phyloP scores from a whole-genome alignment of 2,329 filamentous ascomycete species.

The Fusarium siculi region DNA sequence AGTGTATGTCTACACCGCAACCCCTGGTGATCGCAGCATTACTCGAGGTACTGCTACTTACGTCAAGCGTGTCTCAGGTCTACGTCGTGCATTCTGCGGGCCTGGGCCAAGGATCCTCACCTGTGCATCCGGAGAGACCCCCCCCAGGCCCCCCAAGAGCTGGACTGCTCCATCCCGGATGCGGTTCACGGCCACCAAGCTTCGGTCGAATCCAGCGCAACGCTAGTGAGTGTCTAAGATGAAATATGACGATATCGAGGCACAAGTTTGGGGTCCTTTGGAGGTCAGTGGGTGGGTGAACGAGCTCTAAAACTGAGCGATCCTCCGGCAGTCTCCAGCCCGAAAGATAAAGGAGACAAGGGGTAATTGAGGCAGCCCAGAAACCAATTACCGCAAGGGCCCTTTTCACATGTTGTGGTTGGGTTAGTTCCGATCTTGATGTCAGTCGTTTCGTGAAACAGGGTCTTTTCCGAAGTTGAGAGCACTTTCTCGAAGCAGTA shows the following conservation, averaged over 20 bases:
- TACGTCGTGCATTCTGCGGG: conserved; percentile 25
- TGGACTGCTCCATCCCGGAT: conserved; percentile 39
- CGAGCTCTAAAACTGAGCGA: conserved; percentile 15
- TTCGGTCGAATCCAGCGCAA: conserved; percentile 29
- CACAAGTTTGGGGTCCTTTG: conserved; percentile 16
- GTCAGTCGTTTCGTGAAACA: conserved; percentile 32
- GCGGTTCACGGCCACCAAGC: conserved; percentile 41
- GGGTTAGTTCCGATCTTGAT: conserved; percentile 25
- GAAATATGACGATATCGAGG: conserved; percentile 44
- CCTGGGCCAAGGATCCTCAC: conserved; percentile 26
- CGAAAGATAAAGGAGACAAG: conserved; percentile 18
- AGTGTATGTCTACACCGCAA: conserved; percentile 19
- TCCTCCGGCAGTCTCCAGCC: conserved; percentile 26
- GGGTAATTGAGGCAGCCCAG: conserved; percentile 4
- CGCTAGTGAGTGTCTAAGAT: conserved; percentile 40
- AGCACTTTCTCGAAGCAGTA: conserved; percentile 4
- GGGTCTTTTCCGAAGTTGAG: conserved; percentile 12
- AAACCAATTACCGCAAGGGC: conserved; percentile 8
- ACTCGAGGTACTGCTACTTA: conserved; percentile 21
- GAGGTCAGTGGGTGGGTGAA: conserved; percentile 18
- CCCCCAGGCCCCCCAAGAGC: conserved; percentile 8
- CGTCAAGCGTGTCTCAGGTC: conserved; percentile 34
- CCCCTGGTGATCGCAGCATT: conserved; percentile 15
- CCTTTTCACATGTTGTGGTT: conserved; percentile 11
- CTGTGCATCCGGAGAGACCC: conserved; percentile 28